A percentile compares a stretch with the other conserved stretches of the same genome.
These are phyloP conservation scores for Claviceps sp. DNA, from an alignment of 2,329 filamentous ascomycete species.

Conservation along the genomic window DNA sequence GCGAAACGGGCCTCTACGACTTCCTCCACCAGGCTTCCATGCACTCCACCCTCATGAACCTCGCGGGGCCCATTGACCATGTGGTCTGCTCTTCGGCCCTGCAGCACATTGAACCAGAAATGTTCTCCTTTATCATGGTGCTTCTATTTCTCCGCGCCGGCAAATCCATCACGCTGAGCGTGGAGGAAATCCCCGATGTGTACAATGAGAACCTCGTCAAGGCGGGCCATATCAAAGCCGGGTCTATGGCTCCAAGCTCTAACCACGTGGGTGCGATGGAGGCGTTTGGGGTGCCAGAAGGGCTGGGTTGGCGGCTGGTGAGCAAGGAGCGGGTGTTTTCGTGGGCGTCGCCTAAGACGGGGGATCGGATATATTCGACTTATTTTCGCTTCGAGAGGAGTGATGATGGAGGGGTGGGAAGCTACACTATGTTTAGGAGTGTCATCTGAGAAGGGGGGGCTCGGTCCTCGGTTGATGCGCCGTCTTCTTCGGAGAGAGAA, in stretches of 20 bases:
- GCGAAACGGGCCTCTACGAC: background rate
- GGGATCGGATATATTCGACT: background rate
- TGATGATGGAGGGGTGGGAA: background rate
- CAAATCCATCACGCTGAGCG: conserved; percentile 1
- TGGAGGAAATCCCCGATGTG: background rate
- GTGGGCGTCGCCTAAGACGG: background rate
- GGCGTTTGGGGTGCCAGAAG: background rate
- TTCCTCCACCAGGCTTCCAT: background rate
- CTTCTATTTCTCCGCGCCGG: background rate
- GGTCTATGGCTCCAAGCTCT: background rate
- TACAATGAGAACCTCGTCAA: background rate
- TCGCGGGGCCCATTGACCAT: background rate
- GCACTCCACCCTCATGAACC: background rate
- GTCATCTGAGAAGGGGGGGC: too few species aligned
- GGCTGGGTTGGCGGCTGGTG: background rate
- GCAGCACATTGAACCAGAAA: background rate
- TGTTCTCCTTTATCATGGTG: background rate
- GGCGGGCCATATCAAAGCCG: background rate
- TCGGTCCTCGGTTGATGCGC: too few species aligned
- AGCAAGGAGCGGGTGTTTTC: background rate
- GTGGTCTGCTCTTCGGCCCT: background rate
- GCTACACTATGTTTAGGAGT: background rate
- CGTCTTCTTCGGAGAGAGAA: too few species aligned
- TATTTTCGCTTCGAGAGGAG: background rate
- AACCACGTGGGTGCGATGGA: background rate